Evolutionary conservation across 2,329 filamentous ascomycete genomes (phyloP).

Genomic region (Neopestalotiopsis rosae): DNA sequence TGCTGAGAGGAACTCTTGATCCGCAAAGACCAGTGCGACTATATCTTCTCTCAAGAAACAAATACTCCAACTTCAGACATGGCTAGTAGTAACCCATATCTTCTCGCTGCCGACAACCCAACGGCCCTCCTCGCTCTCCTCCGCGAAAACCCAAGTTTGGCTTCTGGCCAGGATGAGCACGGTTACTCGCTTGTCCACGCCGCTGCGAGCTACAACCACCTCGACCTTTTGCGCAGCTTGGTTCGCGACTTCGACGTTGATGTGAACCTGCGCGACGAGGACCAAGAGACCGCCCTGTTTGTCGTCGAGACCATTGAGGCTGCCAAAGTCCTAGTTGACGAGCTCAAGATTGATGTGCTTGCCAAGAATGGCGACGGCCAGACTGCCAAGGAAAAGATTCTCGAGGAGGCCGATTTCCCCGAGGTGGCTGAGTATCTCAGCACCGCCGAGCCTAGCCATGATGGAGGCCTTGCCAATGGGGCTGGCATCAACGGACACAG

Average conservation of each 20-base stretch:
- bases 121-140: conserved; percentile 76
- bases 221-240: conserved; percentile 77
- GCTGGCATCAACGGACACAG: conserved; percentile 32
- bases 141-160: conserved; percentile 74
- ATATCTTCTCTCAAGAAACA: no score
- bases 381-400: conserved; percentile 82
- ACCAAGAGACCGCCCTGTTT: conserved; percentile 93
- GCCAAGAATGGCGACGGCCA: conserved; percentile 75
- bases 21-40: no score
- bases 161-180: conserved; percentile 82
- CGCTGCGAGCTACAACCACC: conserved; percentile 88
- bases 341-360: conserved; percentile 72
- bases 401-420: conserved; percentile 78
- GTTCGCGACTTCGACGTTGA: conserved; percentile 78
- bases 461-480: conserved; percentile 32
- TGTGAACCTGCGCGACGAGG: conserved; percentile 84
- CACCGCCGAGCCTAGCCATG: conserved; percentile 36
- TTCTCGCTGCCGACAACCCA: conserved; percentile 84
- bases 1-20: no score
- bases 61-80: conserved; percentile 36
- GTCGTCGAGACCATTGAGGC: conserved; percentile 83
- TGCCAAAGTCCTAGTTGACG: conserved; percentile 80
- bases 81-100: conserved; percentile 65
- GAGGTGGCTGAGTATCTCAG: conserved; percentile 75
- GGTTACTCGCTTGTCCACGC: conserved; percentile 96